Evolutionary conservation across 1,139 yeast genomes (phyloP), one percentile per base, ranked within the genome.

Genomic region (Nematodospora anomalae): DNA sequence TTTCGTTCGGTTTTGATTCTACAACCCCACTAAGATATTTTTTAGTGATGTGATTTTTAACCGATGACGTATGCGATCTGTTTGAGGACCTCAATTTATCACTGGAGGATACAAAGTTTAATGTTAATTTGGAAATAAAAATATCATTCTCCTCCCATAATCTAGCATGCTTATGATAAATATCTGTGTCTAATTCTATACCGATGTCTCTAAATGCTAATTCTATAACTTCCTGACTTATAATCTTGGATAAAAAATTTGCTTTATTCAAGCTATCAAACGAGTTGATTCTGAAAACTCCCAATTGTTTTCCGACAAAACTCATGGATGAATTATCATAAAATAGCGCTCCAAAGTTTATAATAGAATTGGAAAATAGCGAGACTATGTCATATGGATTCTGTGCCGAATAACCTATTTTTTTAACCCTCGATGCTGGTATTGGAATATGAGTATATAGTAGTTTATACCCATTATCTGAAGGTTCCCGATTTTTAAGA

Each of bases 201-300:
- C 72, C 73, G 31, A 80, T 62, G 45, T 79, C 84, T 32, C 72
- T 59, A 40, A 83, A 70, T 6, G 85, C 80, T 31, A 76, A 57
- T 34, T 75, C 79, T 15, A 83, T 57, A 4, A 81, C 83, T 51
- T 79, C 83, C 49, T 75, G 83, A 46, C 80, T 70, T 5, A 84
- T 70, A 13, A 79, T 65, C 44, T 74, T 76, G 35, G 80, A 77
- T 6, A 83, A 67, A 29, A 72, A 67, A 44, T 79, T 79, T 9
- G 85, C 78, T 43, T 83, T 79, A 38, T 72, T 77, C 38, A 80
- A 64, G n/a, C 85, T 77, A 50, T 80, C 83, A 44, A 82, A 73
- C 0, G 88, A 79, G 47, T 80, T 80, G 7, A 81, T 69, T 43
- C 88, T 54, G 44, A 83, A 75, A 0, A 79, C 77, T 10, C 92